Percentiles rank a stretch among this genome's conserved stretches.
Evolutionary conservation across 495 filamentous ascomycete species (phyloP).

Genomic region (Choiromyces venosus): DNA sequence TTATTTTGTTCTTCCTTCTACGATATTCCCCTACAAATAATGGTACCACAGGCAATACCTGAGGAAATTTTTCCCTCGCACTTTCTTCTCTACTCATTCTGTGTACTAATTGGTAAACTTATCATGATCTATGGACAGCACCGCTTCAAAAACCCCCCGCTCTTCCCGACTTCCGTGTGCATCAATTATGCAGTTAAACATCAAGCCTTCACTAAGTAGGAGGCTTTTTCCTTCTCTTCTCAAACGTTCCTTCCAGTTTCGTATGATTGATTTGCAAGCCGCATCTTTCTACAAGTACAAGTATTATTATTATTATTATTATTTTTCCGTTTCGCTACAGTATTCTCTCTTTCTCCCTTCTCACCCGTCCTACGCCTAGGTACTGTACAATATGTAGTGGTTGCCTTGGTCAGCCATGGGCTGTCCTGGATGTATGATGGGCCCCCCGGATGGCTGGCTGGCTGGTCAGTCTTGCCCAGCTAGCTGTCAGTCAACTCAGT

Average conservation of each 20-base stretch:
- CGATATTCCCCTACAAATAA: not conserved
- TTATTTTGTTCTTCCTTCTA: not conserved
- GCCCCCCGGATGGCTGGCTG: not conserved
- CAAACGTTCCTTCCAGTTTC: not conserved
- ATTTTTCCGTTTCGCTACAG: not conserved
- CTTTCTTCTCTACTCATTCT: not conserved
- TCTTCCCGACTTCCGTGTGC: not conserved
- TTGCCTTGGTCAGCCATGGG: not conserved
- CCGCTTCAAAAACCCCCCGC: not conserved
- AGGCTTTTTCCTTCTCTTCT: not conserved
- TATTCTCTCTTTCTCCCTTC: not conserved
- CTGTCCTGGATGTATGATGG: not conserved
- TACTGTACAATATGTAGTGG: no score
- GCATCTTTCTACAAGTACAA: no score
- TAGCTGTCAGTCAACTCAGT: not conserved
- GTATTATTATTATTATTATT: no score
- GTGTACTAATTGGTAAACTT: not conserved
- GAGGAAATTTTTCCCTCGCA: not conserved
- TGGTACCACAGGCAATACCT: not conserved
- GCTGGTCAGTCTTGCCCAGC: not conserved
- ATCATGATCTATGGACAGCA: not conserved
- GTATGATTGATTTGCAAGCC: not conserved
- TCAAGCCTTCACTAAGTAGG: not conserved
- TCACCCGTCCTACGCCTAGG: not conserved
- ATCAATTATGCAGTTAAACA: constrained; percentile 1